These are phyloP conservation scores for Pseudocercospora eumusae DNA, from an alignment of 2,329 filamentous ascomycete genomes.

Conservation along the genomic window DNA sequence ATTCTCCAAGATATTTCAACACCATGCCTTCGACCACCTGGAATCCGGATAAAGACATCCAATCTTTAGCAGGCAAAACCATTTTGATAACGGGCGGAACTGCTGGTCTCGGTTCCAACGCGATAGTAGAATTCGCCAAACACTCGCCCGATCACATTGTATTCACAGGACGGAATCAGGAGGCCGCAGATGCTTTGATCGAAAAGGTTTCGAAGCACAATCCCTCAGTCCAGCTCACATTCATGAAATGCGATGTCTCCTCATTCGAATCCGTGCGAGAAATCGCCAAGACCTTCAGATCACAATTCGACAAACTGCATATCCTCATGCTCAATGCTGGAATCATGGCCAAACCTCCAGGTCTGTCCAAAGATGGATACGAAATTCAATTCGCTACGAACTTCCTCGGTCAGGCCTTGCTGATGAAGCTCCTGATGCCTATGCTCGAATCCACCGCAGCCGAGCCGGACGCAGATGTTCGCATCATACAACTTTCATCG, in stretches of 20 bases:
- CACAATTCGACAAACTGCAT: slow-evolving; percentile 42
- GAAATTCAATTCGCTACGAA: slow-evolving; percentile 42
- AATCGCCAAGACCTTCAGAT: slow-evolving; percentile 41
- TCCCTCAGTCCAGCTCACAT: slow-evolving; percentile 44
- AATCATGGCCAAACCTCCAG: slow-evolving; percentile 37
- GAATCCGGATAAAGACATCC: slow-evolving; percentile 30
- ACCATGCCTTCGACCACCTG: neutral
- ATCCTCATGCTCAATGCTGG: slow-evolving; percentile 50
- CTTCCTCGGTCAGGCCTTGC: slow-evolving; percentile 36
- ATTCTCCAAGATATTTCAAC: neutral
- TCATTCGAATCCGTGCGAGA: slow-evolving; percentile 53
- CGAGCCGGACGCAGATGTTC: slow-evolving; percentile 45
- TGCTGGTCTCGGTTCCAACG: slow-evolving; percentile 51
- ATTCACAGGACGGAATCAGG: slow-evolving; percentile 48
- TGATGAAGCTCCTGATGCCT: slow-evolving; percentile 33
- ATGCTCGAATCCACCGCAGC: slow-evolving; percentile 47
- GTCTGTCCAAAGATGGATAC: slow-evolving; percentile 42
- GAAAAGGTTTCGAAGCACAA: slow-evolving; percentile 41
- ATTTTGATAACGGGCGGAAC: slow-evolving; percentile 52
- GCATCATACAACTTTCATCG: slow-evolving; percentile 42
- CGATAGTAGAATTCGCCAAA: slow-evolving; percentile 47
- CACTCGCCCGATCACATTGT: slow-evolving; percentile 51
- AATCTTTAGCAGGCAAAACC: slow-evolving; percentile 46
- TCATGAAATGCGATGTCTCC: slow-evolving; percentile 53
- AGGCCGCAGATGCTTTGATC: slow-evolving; percentile 47